A percentile compares a stretch with the other conserved stretches of the same genome.
Evolutionary conservation across 2,329 filamentous ascomycete genomes (phyloP).

Genomic region (Colletotrichum sp.): DNA sequence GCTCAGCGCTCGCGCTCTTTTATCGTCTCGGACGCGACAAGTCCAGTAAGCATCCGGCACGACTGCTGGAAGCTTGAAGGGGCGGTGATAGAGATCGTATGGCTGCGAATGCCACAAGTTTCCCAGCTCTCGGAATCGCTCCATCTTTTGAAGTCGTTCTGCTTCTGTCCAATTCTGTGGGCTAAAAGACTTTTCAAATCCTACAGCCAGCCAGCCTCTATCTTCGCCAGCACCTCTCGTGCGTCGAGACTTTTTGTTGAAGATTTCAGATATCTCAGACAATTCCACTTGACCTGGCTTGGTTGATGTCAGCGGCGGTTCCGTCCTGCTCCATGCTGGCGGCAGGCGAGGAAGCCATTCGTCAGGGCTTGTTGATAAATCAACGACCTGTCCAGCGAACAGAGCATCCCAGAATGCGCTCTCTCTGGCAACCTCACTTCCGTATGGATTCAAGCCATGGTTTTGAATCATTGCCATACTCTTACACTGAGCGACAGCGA

Average conservation of each 20-base stretch:
- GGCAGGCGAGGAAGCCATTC: background rate
- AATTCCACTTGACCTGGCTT: background rate
- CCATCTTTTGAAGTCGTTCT: background rate
- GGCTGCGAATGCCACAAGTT: background rate
- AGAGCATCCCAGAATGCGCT: background rate
- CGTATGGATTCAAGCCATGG: background rate
- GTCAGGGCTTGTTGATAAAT: background rate
- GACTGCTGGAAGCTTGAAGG: background rate
- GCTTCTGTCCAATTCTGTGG: background rate
- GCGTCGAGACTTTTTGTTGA: background rate
- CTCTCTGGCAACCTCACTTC: background rate
- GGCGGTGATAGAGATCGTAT: background rate
- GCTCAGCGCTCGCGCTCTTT: background rate
- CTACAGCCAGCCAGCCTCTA: background rate
- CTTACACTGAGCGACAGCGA: background rate
- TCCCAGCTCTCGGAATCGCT: background rate
- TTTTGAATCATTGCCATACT: background rate
- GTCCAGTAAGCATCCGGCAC: background rate
- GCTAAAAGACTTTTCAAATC: background rate
- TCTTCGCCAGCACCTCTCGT: too few relatives aligned
- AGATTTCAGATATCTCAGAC: background rate
- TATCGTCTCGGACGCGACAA: background rate
- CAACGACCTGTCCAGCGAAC: background rate
- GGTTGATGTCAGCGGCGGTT: background rate
- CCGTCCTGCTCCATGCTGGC: background rate